Evolutionary conservation across 2,329 filamentous ascomycete genomes (phyloP).

Genomic region (Pseudopyricularia cyperi): DNA sequence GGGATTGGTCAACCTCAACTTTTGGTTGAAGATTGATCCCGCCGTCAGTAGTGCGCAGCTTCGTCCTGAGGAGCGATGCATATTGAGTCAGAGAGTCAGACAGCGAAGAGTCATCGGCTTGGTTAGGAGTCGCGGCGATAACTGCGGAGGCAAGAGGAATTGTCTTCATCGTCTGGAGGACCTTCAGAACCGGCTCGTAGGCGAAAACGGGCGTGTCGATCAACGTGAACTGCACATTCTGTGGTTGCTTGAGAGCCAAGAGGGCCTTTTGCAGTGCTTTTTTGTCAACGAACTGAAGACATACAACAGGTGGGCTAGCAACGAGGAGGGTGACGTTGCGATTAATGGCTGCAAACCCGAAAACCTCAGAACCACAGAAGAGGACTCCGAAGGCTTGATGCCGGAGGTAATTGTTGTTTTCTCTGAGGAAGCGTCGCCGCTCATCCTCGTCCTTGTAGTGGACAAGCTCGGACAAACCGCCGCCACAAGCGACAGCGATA

Average conservation of each 20-base stretch:
- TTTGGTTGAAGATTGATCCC: slow-evolving; percentile 4
- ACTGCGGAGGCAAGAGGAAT: slow-evolving; percentile 43
- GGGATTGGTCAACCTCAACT: slow-evolving; percentile 21
- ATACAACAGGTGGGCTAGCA: slow-evolving; percentile 28
- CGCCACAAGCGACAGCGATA: slow-evolving; percentile 25
- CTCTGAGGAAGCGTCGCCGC: slow-evolving; percentile 30
- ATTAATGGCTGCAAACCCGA: slow-evolving; percentile 47
- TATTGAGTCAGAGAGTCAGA: not conserved
- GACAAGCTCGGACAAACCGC: slow-evolving; percentile 30
- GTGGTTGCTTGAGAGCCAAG: slow-evolving; percentile 20
- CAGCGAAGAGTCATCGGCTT: slow-evolving; percentile 3
- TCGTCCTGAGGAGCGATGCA: not conserved
- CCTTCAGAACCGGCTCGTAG: slow-evolving; percentile 51
- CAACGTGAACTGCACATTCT: slow-evolving; percentile 33
- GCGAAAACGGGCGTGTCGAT: slow-evolving; percentile 56
- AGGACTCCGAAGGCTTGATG: slow-evolving; percentile 51
- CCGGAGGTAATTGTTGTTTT: slow-evolving; percentile 37
- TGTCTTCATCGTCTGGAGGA: slow-evolving; percentile 40
- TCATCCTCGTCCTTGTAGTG: slow-evolving; percentile 11
- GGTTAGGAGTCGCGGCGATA: slow-evolving; percentile 17
- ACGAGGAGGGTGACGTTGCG: slow-evolving; percentile 34
- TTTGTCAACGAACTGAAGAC: slow-evolving; percentile 35
- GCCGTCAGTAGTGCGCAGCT: not conserved
- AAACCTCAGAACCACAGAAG: slow-evolving; percentile 31
- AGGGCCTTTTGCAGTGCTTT: slow-evolving; percentile 33